Evolutionary conservation across 345 rosid species (phyloP).

Genomic region (Populus pruinosa): DNA sequence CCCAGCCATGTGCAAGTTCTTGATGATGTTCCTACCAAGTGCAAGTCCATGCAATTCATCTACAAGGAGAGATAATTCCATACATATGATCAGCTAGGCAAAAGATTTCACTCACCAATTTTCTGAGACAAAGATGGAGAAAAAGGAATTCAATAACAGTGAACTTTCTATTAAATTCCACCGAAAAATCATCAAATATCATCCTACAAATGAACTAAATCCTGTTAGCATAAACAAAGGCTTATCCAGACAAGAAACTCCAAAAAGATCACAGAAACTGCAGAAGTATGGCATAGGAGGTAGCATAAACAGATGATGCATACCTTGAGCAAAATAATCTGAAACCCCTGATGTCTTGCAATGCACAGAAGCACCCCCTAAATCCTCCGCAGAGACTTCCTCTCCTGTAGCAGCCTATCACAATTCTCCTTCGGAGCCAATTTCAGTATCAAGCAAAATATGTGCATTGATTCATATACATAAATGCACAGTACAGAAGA

Average conservation of each 20-base stretch:
- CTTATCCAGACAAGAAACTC: neutral
- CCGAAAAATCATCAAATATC: neutral
- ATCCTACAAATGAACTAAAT: neutral
- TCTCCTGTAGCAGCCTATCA: slow-evolving; percentile 97
- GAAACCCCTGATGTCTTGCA: slow-evolving; percentile 94
- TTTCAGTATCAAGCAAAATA: neutral
- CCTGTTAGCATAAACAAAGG: neutral
- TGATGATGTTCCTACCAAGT: slow-evolving; percentile 83
- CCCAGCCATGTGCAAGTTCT: slow-evolving; percentile 91
- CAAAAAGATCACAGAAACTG: slow-evolving; percentile 21
- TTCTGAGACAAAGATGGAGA: neutral
- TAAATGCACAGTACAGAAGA: neutral
- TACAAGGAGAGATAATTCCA: slow-evolving; percentile 29
- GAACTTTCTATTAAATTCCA: neutral
- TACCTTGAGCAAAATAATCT: slow-evolving; percentile 97
- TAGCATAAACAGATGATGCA: slow-evolving; percentile 1
- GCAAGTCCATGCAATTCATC: slow-evolving; percentile 96
- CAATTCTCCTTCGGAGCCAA: slow-evolving; percentile 37
- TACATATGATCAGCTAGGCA: slow-evolving; percentile 2
- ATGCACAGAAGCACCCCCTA: slow-evolving; percentile 87
- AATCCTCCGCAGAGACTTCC: slow-evolving; percentile 89
- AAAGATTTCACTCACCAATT: neutral
- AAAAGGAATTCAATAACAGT: neutral
- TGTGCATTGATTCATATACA: neutral
- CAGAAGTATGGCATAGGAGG: slow-evolving; percentile 10